Percentiles rank a stretch among this genome's conserved stretches.
These are phyloP conservation scores for Claviceps sp. DNA, from an alignment of 2,329 filamentous ascomycete species.

Conservation along the genomic window DNA sequence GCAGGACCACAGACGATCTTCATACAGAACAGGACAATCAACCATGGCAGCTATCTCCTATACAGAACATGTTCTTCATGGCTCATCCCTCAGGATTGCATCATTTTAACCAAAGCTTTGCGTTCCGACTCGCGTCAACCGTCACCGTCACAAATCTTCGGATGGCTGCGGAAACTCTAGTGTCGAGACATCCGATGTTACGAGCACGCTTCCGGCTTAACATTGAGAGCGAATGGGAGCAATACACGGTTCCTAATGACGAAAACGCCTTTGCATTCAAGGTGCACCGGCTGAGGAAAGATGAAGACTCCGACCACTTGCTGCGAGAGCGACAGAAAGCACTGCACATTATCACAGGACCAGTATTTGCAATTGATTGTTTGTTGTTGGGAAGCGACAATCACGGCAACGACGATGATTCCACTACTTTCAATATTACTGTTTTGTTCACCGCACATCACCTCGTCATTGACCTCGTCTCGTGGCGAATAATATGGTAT, in stretches of 20 bases:
- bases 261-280: not conserved
- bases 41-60: not conserved
- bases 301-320: not conserved
- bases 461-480: constrained; percentile 30
- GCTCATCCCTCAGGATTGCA: constrained; percentile 12
- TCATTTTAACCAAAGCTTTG: constrained; percentile 32
- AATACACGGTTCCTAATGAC: constrained; percentile 8
- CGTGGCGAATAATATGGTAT: constrained; percentile 25
- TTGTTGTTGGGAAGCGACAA: not conserved
- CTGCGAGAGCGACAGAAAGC: not conserved
- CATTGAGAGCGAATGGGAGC: constrained; percentile 8
- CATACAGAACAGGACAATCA: not conserved
- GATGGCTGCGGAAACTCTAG: constrained; percentile 13
- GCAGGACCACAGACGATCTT: not conserved
- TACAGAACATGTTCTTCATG: not conserved
- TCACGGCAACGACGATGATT: not conserved
- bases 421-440: not conserved
- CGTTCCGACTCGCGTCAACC: constrained; percentile 12
- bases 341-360: not conserved
- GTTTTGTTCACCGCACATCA: constrained; percentile 9
- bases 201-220: constrained; percentile 17
- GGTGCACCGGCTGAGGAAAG: not conserved
- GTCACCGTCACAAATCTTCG: not conserved
- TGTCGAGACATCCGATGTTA: constrained; percentile 22
- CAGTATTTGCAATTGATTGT: not conserved